Evolutionary conservation across 2,329 filamentous ascomycete species (phyloP), one percentile per base, ranked within the genome.

Genomic region (Aspergillus phoenicis): DNA sequence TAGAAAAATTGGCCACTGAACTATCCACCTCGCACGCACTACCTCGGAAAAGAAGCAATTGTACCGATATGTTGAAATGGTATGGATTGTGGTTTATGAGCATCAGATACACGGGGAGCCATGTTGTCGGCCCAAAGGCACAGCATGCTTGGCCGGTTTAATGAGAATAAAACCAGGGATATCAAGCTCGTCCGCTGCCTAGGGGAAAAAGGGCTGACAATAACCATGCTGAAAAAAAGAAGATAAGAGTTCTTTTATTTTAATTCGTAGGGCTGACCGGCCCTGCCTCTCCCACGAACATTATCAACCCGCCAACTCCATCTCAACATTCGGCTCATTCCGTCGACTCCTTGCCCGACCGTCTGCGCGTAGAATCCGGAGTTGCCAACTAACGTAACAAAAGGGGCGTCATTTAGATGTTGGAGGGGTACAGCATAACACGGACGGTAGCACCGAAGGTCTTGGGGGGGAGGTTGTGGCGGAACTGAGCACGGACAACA

Each of bases 381-480:
- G 70, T 69, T 69, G 68, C 68, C 71, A 71, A 72, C 71, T 70
- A 69, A 75, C 71, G 71, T 69, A 70, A 68, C 68, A 66, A 67
- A 71, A 71, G 60, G 65, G 64, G 59, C 60, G 62, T 62, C 70
- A 70, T 83, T 90, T 94, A 97, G 90, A 97, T 95, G 85, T 91
- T 93, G 79, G 92, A 96, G 82, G 93, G 93, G 88, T 97, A 97
- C 83, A 97, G 87, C 93, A 97, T 97, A 83, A 97, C 88, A 83
- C 93, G 90, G 84, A 96, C 91, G 76, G 91, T 93, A 80, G 93
- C 92, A 84, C 93, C 93, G 86, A 98, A 97, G 79, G 91, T 93
- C 86, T 93, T 93, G 76, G 95, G 88, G 78, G 95, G 95, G 73
- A 99, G 93, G 82, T 97, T 97, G 84, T 88, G 87, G 82, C 90